Conservation (phyloP, 345 rosid genomes). For the Eucalyptus curtisii region DNA sequence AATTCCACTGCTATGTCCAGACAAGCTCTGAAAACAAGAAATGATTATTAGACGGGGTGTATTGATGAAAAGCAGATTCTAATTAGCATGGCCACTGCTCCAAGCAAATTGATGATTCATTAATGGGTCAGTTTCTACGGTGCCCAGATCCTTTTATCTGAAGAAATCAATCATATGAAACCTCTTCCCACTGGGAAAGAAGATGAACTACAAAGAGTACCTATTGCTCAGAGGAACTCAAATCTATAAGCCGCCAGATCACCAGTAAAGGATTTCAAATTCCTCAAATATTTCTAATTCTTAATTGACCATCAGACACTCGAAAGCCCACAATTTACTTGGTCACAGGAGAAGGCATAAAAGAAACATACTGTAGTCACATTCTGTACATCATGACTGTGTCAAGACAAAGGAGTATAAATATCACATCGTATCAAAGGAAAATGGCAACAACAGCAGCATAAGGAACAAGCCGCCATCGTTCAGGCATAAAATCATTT, state of each 20-base stretch:
- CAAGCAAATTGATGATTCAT: not conserved
- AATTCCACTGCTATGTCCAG: constrained; percentile 91
- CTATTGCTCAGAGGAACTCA: not conserved
- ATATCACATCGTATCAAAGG: not conserved
- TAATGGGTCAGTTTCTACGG: not conserved
- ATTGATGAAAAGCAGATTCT: not conserved
- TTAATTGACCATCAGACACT: not conserved
- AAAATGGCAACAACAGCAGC: not conserved
- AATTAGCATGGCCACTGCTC: not conserved
- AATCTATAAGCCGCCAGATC: not conserved
- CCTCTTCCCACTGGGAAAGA: not conserved
- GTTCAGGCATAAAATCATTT: not conserved
- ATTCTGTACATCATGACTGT: not conserved
- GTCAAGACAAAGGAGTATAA: not conserved
- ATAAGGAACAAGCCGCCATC: not conserved
- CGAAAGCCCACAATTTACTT: not conserved
- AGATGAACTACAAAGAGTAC: not conserved
- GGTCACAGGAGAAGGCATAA: not conserved
- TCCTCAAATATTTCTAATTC: too few species aligned
- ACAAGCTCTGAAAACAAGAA: constrained; percentile 57
- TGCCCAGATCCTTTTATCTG: not conserved
- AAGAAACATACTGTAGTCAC: not conserved
- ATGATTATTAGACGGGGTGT: not conserved
- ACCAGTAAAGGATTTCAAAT: not conserved
- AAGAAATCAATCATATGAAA: not conserved